phyloP scores from a whole-genome alignment of 2,329 filamentous ascomycete species.

The Epichloe elymi region DNA sequence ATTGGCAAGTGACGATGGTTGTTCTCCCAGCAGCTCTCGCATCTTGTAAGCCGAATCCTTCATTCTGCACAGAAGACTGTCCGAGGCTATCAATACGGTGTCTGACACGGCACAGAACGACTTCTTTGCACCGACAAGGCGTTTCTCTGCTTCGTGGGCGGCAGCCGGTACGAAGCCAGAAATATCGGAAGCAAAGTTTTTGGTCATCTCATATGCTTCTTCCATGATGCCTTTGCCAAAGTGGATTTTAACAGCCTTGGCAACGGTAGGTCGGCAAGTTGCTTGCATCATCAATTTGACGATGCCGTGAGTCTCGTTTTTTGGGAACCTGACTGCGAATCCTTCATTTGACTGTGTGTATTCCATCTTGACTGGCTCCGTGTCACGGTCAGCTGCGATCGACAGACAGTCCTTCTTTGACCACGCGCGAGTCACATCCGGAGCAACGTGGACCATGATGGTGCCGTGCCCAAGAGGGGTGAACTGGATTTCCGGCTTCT shows the following conservation, averaged over 20 bases:
- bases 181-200: slow-evolving; percentile 28
- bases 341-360: slow-evolving; percentile 35
- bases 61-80: slow-evolving; percentile 14
- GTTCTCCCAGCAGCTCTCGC: slow-evolving; percentile 12
- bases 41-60: slow-evolving; percentile 10
- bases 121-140: slow-evolving; percentile 21
- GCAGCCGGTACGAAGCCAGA: slow-evolving; percentile 26
- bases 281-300: slow-evolving; percentile 46
- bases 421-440: slow-evolving; percentile 37
- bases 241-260: slow-evolving; percentile 47
- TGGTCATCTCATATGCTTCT: slow-evolving; percentile 31
- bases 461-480: slow-evolving; percentile 29
- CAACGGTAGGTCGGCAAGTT: slow-evolving; percentile 44
- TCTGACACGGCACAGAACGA: slow-evolving; percentile 19
- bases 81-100: slow-evolving; percentile 16
- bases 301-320: slow-evolving; percentile 42
- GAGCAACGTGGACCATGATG: slow-evolving; percentile 40
- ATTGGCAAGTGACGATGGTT: slow-evolving; percentile 10
- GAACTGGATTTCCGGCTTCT: slow-evolving; percentile 19
- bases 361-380: slow-evolving; percentile 33
- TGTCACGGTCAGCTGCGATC: slow-evolving; percentile 39
- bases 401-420: slow-evolving; percentile 40
- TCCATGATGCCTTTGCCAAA: slow-evolving; percentile 38
- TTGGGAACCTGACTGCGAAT: slow-evolving; percentile 37
- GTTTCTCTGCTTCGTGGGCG: slow-evolving; percentile 25